Evolutionary conservation across 495 filamentous ascomycete genomes (phyloP), one percentile per base, ranked within the genome.

Genomic region (Lepraria neglecta): DNA sequence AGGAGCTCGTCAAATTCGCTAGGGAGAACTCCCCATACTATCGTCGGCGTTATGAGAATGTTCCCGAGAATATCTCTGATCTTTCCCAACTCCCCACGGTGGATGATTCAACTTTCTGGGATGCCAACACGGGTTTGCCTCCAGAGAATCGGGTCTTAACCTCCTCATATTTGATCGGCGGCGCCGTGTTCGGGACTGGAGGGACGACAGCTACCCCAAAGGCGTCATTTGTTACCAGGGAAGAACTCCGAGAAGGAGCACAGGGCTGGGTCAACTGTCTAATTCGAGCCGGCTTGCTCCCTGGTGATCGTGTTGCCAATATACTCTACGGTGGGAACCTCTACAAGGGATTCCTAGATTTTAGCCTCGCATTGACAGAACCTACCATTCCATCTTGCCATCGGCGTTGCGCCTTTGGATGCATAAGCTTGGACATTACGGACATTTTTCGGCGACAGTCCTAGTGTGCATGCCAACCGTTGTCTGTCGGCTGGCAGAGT

Each of bases 401-500:
- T 62, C 27, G 44, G 28, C 12, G 21, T 44, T 7, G 54, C 33
- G 40, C n/a, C 60, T 30, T 19, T 58, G 12, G 31, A 50, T 11
- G 21, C 28, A n/a, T 21, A 52, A 24, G 54, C 53, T 21, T 43
- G 31, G 24, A 52, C 45, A 1, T 30, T 58, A 12, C 33, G 50
- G n/a, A 58, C 47, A 21, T 24, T 62, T 38, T 30, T 30, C 24
- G 35, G 53, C 60, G 4, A 58, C 31, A 3, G 33, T 58, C 6
- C 17, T 58, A 12, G 33, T 42, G 35, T 17, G 24, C n/a, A 62
- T 52, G 21, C 21, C 30, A 24, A 31, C 55, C 31, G 9, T 53
- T 14, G 40, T 27, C 27, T 51, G 60, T 27, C 60, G 60, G 11
- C 44, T 62, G 14, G 60, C 31, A 3, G 60, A 56, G 0, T 56